Evolutionary conservation across 331 rosid genomes (phyloP), one percentile per base, ranked within the genome.

Genomic region (Telfairia occidentalis): DNA sequence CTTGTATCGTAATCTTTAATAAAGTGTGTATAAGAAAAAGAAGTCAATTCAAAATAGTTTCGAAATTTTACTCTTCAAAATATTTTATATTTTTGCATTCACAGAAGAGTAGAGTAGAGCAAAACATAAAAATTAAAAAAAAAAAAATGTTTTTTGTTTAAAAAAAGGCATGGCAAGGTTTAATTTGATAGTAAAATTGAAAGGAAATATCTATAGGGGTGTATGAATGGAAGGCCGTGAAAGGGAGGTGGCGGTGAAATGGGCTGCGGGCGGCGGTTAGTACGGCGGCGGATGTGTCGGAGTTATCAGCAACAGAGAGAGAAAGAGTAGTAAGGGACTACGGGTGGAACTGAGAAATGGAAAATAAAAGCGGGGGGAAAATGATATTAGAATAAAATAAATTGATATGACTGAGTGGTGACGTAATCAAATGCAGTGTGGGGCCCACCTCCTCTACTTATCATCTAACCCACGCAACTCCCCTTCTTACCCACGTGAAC

Each of bases 391-490:
- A 59, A 13, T 5, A 49, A 49, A 50, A 63, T 2, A 3, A 7
- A 3, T 16, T 0, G n/a, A 34, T 3, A 18, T 34, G 30, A 64
- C 4, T 3, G 30, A n/a, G n/a, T 4, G 8, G 0, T 35, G 71
- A 64, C 18, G 71, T n/a, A 19, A 64, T 24, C 38, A 57, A 30
- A 1, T 2, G 7, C 0, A 42, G 2, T 40, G 52, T 21, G 52
- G 50, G 73, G 23, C 26, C 73, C 35, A 42, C 21, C 37, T 9
- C 5, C 11, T 15, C 50, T 30, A 67, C 24, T 24, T 12, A 26
- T 37, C 74, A 67, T 40, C 23, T 65, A 23, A 42, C 24, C 23
- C 74, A 67, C 54, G 74, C 74, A 67, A 67, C 74, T 42, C 23
- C 3, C 21, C 12, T 11, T 29, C 8, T 35, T 32, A 55, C 16